Evolutionary conservation across 2,329 filamentous ascomycete genomes (phyloP).

Genomic region (Nectriaceae sp.): DNA sequence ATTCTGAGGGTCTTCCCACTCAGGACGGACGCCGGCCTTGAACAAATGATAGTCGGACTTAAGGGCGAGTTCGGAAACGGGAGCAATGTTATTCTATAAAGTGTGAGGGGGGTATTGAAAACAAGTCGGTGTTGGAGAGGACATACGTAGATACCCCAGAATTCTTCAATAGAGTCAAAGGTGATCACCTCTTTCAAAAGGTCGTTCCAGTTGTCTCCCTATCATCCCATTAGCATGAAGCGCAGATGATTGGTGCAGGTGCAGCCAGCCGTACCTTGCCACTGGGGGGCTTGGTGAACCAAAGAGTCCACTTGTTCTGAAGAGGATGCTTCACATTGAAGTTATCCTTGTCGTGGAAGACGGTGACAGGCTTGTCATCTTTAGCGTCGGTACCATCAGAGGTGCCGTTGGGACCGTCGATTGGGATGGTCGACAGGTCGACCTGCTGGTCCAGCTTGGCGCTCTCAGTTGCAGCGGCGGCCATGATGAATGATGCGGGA

Average conservation of each 20-base stretch:
- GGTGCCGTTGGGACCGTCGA: constrained; percentile 65
- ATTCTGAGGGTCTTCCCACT: constrained; percentile 98
- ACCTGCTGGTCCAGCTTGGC: constrained; percentile 55
- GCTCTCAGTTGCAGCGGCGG: constrained; percentile 34
- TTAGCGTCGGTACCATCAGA: constrained; percentile 52
- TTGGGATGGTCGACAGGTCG: constrained; percentile 68
- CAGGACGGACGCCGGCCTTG: constrained; percentile 94
- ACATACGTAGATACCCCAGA: constrained; percentile 98
- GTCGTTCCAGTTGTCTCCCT: constrained; percentile 99
- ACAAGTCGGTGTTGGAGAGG: not conserved
- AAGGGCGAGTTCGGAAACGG: constrained; percentile 90
- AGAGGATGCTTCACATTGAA: constrained; percentile 99
- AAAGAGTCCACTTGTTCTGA: constrained; percentile 96
- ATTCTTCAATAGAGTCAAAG: constrained; percentile 98
- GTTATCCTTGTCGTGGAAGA: constrained; percentile 98
- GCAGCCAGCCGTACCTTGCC: constrained; percentile 84
- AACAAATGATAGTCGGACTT: constrained; percentile 99
- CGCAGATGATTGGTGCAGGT: constrained; percentile 2
- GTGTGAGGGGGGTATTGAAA: constrained; percentile 16
- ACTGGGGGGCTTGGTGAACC: constrained; percentile 98
- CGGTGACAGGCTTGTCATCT: constrained; percentile 73
- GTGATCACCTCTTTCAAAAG: constrained; percentile 97
- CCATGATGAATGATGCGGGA: constrained; percentile 35
- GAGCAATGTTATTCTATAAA: constrained; percentile 92
- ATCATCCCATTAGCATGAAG: constrained; percentile 20